Conservation (phyloP, 768 basidiomycete species). For the Phaeotremella skinneri region DNA sequence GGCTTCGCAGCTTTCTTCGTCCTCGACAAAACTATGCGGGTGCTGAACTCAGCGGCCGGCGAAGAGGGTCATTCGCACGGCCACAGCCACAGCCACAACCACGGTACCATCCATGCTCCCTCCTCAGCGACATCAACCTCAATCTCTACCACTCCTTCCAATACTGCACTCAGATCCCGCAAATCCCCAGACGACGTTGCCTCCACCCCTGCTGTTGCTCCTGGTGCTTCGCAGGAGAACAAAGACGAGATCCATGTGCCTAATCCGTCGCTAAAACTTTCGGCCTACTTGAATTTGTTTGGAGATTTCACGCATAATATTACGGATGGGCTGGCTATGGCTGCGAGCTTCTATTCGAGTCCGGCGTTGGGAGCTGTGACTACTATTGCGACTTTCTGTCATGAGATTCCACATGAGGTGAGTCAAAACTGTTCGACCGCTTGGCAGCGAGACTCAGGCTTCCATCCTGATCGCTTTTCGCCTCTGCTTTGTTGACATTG, state of each 20-base stretch:
- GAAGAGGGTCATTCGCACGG: constrained; percentile 56
- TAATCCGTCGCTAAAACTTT: constrained; percentile 61
- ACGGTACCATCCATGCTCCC: constrained; percentile 39
- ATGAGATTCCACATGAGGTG: constrained; percentile 86
- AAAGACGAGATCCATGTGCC: constrained; percentile 19
- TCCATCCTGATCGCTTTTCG: neutral
- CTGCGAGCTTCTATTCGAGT: constrained; percentile 94
- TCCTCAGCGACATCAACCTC: constrained; percentile 48
- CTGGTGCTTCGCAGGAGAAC: constrained; percentile 23
- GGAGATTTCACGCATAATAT: constrained; percentile 92
- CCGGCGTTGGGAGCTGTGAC: constrained; percentile 90
- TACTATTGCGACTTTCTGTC: constrained; percentile 90
- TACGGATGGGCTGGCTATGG: constrained; percentile 94
- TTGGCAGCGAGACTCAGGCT: neutral
- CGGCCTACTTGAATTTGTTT: constrained; percentile 88
- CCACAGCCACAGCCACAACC: constrained; percentile 59
- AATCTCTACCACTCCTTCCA: constrained; percentile 57
- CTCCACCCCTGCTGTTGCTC: constrained; percentile 13
- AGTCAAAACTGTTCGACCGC: constrained; percentile 3
- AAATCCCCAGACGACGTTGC: constrained; percentile 35
- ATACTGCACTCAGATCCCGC: constrained; percentile 60
- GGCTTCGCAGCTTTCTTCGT: constrained; percentile 89
- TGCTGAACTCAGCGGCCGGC: constrained; percentile 65
- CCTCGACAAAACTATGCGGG: constrained; percentile 86
- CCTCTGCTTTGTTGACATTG: too few relatives aligned